Percentiles rank a stretch among this genome's conserved stretches.
Conservation (phyloP, 2,329 filamentous ascomycete genomes). For the Periconia macrospinosa region DNA sequence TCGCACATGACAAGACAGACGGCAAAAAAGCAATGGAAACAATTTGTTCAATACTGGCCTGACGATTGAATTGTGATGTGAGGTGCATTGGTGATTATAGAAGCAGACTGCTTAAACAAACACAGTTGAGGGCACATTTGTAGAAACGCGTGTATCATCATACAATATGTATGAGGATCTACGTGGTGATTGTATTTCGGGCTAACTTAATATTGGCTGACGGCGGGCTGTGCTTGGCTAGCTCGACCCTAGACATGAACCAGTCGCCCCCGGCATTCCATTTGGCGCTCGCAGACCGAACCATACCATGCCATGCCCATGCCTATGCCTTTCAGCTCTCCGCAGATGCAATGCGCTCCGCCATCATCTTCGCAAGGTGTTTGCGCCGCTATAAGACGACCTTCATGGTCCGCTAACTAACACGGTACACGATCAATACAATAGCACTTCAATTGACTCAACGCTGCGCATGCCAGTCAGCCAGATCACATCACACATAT, state of each 20-base stretch:
- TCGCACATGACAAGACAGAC: too few species aligned
- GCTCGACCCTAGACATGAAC: constrained; percentile 13
- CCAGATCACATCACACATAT: too few species aligned
- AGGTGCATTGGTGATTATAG: too few species aligned
- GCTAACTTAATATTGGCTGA: constrained; percentile 10
- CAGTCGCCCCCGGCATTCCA: constrained; percentile 24
- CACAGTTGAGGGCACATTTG: too few species aligned
- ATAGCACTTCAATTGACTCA: not conserved
- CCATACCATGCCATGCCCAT: constrained; percentile 12
- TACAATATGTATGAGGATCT: too few species aligned
- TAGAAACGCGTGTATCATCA: too few species aligned
- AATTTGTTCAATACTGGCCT: constrained; percentile 27
- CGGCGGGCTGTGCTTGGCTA: constrained; percentile 24
- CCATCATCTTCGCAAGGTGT: constrained; percentile 21
- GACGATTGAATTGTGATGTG: too few species aligned
- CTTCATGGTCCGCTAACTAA: constrained; percentile 34
- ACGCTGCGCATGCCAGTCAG: too few species aligned
- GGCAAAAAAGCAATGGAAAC: too few species aligned
- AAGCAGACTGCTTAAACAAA: too few species aligned
- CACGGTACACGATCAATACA: too few species aligned
- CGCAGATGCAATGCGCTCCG: constrained; percentile 22
- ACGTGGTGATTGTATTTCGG: too few species aligned
- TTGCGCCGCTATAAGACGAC: constrained; percentile 38
- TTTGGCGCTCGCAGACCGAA: constrained; percentile 22
- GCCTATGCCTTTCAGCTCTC: constrained; percentile 4